phyloP scores from a whole-genome alignment of 140 eudicot species.

The Flaveria floridana region DNA sequence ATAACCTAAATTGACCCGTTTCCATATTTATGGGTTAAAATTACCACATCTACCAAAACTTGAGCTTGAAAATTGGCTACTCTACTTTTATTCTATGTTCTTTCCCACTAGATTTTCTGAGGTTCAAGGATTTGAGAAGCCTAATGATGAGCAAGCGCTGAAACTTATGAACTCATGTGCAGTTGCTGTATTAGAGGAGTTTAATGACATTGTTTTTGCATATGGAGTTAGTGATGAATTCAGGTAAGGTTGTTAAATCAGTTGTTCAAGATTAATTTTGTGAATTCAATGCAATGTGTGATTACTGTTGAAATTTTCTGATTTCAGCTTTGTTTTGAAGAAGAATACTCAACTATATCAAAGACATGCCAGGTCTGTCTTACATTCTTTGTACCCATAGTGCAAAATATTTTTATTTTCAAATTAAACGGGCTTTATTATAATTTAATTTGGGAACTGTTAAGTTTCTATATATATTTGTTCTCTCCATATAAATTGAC shows the following conservation, averaged over 20 bases:
- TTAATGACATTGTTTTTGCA: conserved; percentile 66
- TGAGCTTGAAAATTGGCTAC: conserved; percentile 5
- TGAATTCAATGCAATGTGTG: conserved; percentile 3
- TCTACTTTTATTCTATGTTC: conserved; percentile 21
- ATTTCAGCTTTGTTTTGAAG: conserved; percentile 75
- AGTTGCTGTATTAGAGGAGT: conserved; percentile 63
- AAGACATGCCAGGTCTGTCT: conserved; percentile 64
- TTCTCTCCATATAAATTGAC: background rate
- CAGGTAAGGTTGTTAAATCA: conserved; percentile 46
- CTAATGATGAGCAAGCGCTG: conserved; percentile 84
- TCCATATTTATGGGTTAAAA: background rate
- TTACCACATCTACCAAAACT: background rate
- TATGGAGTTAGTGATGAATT: conserved; percentile 96
- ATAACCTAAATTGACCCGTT: background rate
- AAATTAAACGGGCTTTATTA: background rate
- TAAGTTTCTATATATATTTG: background rate
- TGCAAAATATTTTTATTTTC: background rate
- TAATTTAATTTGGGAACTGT: background rate
- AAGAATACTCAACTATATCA: conserved; percentile 58
- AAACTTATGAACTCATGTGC: conserved; percentile 97
- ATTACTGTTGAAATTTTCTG: conserved; percentile 1
- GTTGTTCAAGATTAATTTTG: conserved; percentile 3
- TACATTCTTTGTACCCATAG: conserved; percentile 4
- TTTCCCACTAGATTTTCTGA: conserved; percentile 66
- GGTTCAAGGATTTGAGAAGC: conserved; percentile 89